Conservation (phyloP, 2,329 filamentous ascomycete genomes). For the Didymella segeticola region DNA sequence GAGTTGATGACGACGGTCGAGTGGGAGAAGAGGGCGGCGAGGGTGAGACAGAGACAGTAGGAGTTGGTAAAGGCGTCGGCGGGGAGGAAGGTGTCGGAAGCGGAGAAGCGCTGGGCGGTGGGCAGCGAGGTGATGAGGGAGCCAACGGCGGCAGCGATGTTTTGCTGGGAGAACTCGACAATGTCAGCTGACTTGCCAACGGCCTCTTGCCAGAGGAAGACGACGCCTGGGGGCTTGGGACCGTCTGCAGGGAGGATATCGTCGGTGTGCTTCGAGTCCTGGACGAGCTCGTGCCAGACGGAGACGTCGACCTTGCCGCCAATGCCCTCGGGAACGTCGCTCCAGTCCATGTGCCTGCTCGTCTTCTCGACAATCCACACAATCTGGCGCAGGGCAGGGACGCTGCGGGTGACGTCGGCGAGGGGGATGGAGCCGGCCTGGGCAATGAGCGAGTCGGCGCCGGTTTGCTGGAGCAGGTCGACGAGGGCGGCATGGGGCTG, state of each 20-base stretch:
- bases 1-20: slow-evolving; percentile 88
- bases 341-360: slow-evolving; percentile 94
- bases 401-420: slow-evolving; percentile 71
- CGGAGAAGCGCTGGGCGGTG: slow-evolving; percentile 72
- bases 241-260: slow-evolving; percentile 70
- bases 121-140: slow-evolving; percentile 80
- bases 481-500: slow-evolving; percentile 72
- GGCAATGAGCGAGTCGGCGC: slow-evolving; percentile 82
- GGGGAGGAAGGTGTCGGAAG: slow-evolving; percentile 82
- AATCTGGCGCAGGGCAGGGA: slow-evolving; percentile 73
- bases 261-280: slow-evolving; percentile 64
- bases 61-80: slow-evolving; percentile 81
- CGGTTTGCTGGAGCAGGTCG: slow-evolving; percentile 73
- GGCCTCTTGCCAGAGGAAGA: slow-evolving; percentile 71
- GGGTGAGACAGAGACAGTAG: slow-evolving; percentile 79
- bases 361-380: slow-evolving; percentile 94
- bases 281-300: slow-evolving; percentile 92
- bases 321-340: slow-evolving; percentile 79
- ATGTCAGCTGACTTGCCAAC: slow-evolving; percentile 64
- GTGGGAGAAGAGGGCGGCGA: slow-evolving; percentile 84
- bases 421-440: slow-evolving; percentile 87
- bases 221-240: slow-evolving; percentile 57
- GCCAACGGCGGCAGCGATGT: slow-evolving; percentile 86
- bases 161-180: slow-evolving; percentile 81
- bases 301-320: slow-evolving; percentile 77